Conservation (phyloP, 306 rosid species). For the Castanopsis chinensis region DNA sequence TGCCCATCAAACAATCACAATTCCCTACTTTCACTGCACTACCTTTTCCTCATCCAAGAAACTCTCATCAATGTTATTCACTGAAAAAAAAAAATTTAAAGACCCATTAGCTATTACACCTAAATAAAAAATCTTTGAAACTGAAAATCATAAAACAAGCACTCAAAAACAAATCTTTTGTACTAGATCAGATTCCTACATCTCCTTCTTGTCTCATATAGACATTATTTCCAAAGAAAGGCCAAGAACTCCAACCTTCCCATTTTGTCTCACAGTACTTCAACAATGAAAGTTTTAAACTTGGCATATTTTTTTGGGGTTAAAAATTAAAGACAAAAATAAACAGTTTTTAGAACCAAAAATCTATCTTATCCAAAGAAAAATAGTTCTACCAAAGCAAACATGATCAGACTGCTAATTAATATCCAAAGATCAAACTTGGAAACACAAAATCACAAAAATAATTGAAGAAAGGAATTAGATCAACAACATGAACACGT, state of each 20-base stretch:
- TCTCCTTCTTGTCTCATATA: neutral
- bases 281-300: neutral
- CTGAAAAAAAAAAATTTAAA: neutral
- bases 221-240: neutral
- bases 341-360: neutral
- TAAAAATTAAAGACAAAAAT: neutral
- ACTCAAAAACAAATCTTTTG: neutral
- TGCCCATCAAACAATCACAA: slow-evolving; percentile 84
- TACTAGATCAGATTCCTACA: neutral
- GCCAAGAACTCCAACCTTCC: neutral
- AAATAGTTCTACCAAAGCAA: neutral
- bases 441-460: neutral
- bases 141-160: neutral
- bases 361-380: neutral
- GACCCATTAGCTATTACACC: neutral
- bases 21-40: slow-evolving; percentile 24
- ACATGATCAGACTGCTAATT: neutral
- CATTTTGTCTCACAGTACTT: neutral
- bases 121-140: neutral
- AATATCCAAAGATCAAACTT: slow-evolving; percentile 11
- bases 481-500: slow-evolving; percentile 2
- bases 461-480: neutral
- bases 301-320: neutral
- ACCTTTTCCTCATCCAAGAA: slow-evolving; percentile 44
- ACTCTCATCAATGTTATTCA: slow-evolving; percentile 36